These are phyloP conservation scores for Gynochthodes officinalis DNA, from an alignment of 257 asterid species.

Conservation along the genomic window DNA sequence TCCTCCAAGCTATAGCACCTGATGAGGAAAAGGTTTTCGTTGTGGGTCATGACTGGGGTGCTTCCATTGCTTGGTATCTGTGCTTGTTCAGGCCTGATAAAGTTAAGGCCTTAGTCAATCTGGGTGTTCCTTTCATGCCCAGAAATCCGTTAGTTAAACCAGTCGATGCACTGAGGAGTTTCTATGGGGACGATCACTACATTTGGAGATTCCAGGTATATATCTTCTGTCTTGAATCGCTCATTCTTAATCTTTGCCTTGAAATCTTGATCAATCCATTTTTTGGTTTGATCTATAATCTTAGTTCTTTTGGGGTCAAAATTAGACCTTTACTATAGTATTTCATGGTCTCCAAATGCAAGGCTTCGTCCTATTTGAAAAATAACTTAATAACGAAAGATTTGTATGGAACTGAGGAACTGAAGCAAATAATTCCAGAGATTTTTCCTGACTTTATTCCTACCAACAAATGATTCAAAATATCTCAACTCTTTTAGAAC, in stretches of 20 bases:
- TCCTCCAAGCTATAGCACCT: conserved; percentile 50
- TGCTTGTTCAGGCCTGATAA: conserved; percentile 64
- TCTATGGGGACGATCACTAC: conserved; percentile 60
- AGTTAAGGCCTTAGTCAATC: conserved; percentile 52
- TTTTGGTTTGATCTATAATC: background rate
- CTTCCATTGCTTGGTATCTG: conserved; percentile 59
- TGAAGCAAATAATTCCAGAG: too few relatives aligned
- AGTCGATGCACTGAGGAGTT: conserved; percentile 25
- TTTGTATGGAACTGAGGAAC: too few relatives aligned
- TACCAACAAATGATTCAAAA: too few relatives aligned
- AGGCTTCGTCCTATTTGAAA: too few relatives aligned
- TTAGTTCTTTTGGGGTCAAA: too few relatives aligned
- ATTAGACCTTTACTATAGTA: too few relatives aligned
- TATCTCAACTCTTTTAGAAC: too few relatives aligned
- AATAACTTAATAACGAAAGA: too few relatives aligned
- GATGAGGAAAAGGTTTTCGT: conserved; percentile 58
- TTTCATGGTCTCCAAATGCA: too few relatives aligned
- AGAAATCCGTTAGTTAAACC: conserved; percentile 31
- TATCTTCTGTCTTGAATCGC: background rate
- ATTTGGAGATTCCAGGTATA: conserved; percentile 67
- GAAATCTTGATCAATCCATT: background rate
- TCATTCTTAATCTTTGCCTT: too few relatives aligned
- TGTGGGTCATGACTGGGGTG: conserved; percentile 94
- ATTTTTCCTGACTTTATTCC: too few relatives aligned
- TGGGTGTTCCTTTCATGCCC: conserved; percentile 51